phyloP scores from a whole-genome alignment of 345 rosid species.

The Isatis tinctoria region DNA sequence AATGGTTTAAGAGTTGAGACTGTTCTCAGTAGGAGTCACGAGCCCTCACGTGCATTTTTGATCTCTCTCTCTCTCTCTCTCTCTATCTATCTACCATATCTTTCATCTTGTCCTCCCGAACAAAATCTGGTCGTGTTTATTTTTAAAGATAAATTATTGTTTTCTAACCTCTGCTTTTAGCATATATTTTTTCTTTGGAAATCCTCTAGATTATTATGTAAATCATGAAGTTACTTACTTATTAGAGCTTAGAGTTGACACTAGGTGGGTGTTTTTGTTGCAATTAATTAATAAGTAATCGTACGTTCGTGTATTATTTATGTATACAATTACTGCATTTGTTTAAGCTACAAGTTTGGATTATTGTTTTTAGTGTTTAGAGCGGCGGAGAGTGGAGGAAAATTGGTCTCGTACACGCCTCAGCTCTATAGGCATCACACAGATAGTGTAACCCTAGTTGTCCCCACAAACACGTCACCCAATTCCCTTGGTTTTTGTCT shows the following conservation, averaged over 20 bases:
- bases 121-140: slow-evolving; percentile 24
- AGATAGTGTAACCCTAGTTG: slow-evolving; percentile 30
- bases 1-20: slow-evolving; percentile 4
- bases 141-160: not conserved
- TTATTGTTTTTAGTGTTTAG: not conserved
- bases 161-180: not conserved
- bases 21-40: slow-evolving; percentile 35
- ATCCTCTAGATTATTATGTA: not conserved
- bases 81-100: not conserved
- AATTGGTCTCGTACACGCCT: slow-evolving; percentile 33
- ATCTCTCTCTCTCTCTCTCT: not conserved
- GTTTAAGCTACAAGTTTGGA: not conserved
- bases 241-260: slow-evolving; percentile 10
- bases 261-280: slow-evolving; percentile 4
- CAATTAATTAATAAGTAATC: not conserved
- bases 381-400: slow-evolving; percentile 30
- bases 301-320: slow-evolving; percentile 12
- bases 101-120: slow-evolving; percentile 12
- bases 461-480: slow-evolving; percentile 31
- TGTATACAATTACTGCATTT: not conserved
- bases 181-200: not conserved
- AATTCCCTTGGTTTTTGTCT: slow-evolving; percentile 10
- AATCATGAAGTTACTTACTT: not conserved
- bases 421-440: slow-evolving; percentile 12
- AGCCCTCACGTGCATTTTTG: slow-evolving; percentile 34